Evolutionary conservation across 2,329 filamentous ascomycete species (phyloP), one percentile per base, ranked within the genome.

Genomic region (Trichoderma aggressivum): DNA sequence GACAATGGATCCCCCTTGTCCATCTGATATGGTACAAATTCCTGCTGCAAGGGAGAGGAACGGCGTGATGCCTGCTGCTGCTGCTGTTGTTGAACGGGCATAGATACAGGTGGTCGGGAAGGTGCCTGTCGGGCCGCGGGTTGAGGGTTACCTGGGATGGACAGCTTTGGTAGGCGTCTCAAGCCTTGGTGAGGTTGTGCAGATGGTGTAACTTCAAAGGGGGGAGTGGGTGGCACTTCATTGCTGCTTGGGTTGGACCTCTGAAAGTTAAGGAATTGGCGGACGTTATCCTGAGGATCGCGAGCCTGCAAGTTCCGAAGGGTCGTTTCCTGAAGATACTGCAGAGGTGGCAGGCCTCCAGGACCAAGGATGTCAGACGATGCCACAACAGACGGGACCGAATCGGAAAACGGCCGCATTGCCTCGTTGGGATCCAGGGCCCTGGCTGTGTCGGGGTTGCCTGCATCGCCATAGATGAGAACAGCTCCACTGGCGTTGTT

Each of bases 201-300:
- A 70, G 82, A 76, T 16, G 88, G 86, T 72, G 86, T 86, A 75
- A 90, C 84, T 82, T 92, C 89, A 75, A 91, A 91, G 5, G 91
- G 90, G 18, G 92, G 91, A 8, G 91, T 91, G 10, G 88, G 88
- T 8, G 89, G 88, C n/a, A 92, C 87, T 67, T 91, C 87, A 73
- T 84, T 84, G 56, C 75, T 76, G 43, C 76, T 75, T 7, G 72
- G 74, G 70, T 88, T 86, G 78, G 79, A 74, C 47, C 92, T 91
- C 79, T 98, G 95, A 79, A 97, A 94, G 78, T 89, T 89, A 67
- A 98, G 87, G 81, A 97, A 98, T 75, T 97, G 93, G 77, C 93
- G 91, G 43, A 98, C 94, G 76, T 95, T 97, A 82, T 98, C 94
- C 80, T 97, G 94, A 7, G 94, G 92, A 78, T 98, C 94, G 67